Percentiles rank a stretch among this genome's conserved stretches.
Conservation (phyloP, 1,284 basidiomycete species). For the Boletus sp. region DNA sequence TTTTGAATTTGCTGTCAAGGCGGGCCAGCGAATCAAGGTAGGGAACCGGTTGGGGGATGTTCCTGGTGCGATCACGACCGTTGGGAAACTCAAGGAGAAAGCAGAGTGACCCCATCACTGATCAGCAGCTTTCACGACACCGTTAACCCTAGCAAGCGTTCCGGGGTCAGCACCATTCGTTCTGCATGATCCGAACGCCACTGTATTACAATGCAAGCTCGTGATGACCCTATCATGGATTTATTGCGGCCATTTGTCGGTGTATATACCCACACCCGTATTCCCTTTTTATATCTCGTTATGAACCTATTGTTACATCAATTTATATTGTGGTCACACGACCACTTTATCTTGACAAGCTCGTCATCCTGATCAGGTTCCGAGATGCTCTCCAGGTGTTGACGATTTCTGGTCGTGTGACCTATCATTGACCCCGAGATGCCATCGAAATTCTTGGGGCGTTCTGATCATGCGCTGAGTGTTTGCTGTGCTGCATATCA, state of each 20-base stretch:
- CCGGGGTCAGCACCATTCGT: not conserved
- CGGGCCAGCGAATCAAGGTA: slow-evolving; percentile 88
- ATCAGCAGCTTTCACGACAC: too few relatives aligned
- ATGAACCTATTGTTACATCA: not conserved
- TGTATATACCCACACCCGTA: slow-evolving; percentile 23
- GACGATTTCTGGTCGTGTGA: too few relatives aligned
- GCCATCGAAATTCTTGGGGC: too few relatives aligned
- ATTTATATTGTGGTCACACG: not conserved
- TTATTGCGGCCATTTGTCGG: slow-evolving; percentile 13
- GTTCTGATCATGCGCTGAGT: too few relatives aligned
- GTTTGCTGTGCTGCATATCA: too few relatives aligned
- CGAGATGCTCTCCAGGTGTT: too few relatives aligned
- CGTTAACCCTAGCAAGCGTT: not conserved
- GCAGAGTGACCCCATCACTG: slow-evolving; percentile 20
- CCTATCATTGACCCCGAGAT: too few relatives aligned
- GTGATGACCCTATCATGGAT: slow-evolving; percentile 10
- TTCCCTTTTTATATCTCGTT: slow-evolving; percentile 6
- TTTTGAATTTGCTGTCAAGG: slow-evolving; percentile 82
- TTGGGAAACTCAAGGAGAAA: slow-evolving; percentile 32
- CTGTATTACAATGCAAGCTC: slow-evolving; percentile 6
- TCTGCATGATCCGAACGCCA: not conserved
- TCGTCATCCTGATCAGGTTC: too few relatives aligned
- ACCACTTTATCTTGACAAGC: not conserved
- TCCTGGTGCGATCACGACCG: slow-evolving; percentile 19
- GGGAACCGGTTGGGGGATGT: slow-evolving; percentile 77